Conservation (phyloP, 805 yeast species). For the Lipomyces orientalis region DNA sequence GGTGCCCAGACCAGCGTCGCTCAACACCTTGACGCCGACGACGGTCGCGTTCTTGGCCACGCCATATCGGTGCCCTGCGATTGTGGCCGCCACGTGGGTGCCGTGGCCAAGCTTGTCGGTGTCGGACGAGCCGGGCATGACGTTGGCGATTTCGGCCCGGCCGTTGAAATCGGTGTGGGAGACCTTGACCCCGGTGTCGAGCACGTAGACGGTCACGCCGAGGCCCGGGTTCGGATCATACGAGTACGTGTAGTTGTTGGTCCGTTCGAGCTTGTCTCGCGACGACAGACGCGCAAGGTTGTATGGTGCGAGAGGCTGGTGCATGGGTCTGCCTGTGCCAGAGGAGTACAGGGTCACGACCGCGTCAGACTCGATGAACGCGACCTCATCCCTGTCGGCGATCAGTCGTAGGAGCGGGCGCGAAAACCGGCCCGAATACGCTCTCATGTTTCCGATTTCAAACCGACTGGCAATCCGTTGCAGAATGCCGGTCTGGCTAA, state of each 20-base stretch:
- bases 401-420: background rate
- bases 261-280: background rate
- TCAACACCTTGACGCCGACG: conserved; percentile 80
- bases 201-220: conserved; percentile 62
- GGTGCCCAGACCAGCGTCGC: conserved; percentile 81
- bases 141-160: conserved; percentile 61
- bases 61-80: conserved; percentile 79
- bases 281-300: conserved; percentile 11
- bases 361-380: conserved; percentile 6
- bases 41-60: conserved; percentile 80
- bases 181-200: conserved; percentile 86
- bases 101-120: conserved; percentile 91
- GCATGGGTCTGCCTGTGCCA: background rate
- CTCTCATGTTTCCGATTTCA: conserved; percentile 4
- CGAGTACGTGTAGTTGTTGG: conserved; percentile 6
- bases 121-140: conserved; percentile 37
- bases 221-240: conserved; percentile 30
- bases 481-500: background rate
- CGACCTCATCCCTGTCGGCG: conserved; percentile 1
- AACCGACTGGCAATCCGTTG: conserved; percentile 5
- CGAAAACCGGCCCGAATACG: conserved; percentile 5
- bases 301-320: background rate
- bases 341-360: background rate
- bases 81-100: conserved; percentile 96
- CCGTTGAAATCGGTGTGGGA: conserved; percentile 67